These are phyloP conservation scores for Barnettozyma salicaria DNA, from an alignment of 805 yeast species.

Conservation along the genomic window DNA sequence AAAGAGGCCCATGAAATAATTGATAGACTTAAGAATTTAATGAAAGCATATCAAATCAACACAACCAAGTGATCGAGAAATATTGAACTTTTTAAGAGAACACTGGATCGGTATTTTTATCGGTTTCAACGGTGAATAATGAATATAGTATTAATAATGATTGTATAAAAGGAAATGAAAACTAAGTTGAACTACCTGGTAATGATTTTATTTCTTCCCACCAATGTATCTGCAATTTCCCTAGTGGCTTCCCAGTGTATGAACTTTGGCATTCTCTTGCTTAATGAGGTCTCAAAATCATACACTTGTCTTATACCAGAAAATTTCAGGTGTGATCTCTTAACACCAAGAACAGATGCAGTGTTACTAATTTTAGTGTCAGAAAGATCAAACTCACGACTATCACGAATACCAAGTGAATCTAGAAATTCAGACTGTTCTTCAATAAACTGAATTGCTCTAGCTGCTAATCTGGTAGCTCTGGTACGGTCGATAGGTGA, in stretches of 20 bases:
- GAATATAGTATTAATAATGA: background rate
- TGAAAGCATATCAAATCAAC: conserved; percentile 46
- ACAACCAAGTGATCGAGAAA: no score
- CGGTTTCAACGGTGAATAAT: no score
- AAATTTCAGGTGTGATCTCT: conserved; percentile 69
- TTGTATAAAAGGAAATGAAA: no score
- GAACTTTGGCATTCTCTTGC: conserved; percentile 79
- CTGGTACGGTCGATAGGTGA: conserved; percentile 72
- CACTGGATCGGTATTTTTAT: no score
- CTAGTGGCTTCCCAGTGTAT: conserved; percentile 78
- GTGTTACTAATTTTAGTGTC: conserved; percentile 40
- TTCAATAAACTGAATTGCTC: conserved; percentile 66
- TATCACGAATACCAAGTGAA: conserved; percentile 41
- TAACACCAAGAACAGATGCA: conserved; percentile 80
- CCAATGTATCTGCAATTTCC: conserved; percentile 78
- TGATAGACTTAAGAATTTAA: conserved; percentile 53
- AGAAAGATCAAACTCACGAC: conserved; percentile 37
- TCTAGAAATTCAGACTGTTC: conserved; percentile 32
- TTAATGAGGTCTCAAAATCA: conserved; percentile 80
- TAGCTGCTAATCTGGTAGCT: conserved; percentile 66
- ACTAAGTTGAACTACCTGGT: no score
- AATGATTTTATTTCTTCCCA: conserved; percentile 49
- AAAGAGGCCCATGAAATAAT: conserved; percentile 70
- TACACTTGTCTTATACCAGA: conserved; percentile 69
- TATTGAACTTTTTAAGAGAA: no score